Base-by-base conservation (phyloP, 2,329 filamentous ascomycete species). In the Exophiala mesophila region DNA sequence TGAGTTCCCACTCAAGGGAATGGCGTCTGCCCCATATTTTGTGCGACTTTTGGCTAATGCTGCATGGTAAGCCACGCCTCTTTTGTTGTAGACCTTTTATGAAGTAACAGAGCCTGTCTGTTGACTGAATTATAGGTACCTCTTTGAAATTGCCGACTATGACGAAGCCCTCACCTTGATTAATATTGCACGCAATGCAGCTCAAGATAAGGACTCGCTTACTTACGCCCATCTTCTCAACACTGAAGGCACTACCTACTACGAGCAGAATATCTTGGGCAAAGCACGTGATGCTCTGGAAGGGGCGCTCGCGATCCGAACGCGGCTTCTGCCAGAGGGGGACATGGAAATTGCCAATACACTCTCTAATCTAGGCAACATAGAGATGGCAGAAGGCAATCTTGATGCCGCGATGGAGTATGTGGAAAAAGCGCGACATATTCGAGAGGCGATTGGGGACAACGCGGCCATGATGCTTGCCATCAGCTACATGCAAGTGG, bases 101-200 rank as follows among this genome's bases (percentile, higher is more conserved):
- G n/a, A n/a, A n/a, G n/a, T n/a, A n/a, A n/a, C n/a, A n/a, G n/a
- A n/a, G n/a, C n/a, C n/a, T n/a, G n/a, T n/a, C n/a, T n/a, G n/a
- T n/a, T n/a, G n/a, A n/a, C n/a, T n/a, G n/a, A n/a, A n/a, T n/a
- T n/a, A n/a, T 16, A 42, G 43, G 43, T 45, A 45, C 13, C 43
- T 45, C 10, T 42, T 41, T 24, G 43, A 45, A 17, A 37, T 45
- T 17, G 43, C 20, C 15, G 43, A 42, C 15, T 36, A 41, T 13
- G 43, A 41, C 13, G 43, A 42, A 36, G 18, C 24, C 10, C 13
- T 36, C 12, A 36, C 35, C 26, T 7, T 45, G 5, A 18, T 45
- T 18, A 15, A 16, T 4, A 37, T 37, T 12, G 43, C 43, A 4
- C 19, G 15, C 15, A 15, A 12, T 7, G 43, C 43, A 3, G 24